Percentiles rank a stretch among this genome's conserved stretches.
These are phyloP conservation scores for Nothophytophthora sp. DNA, from an alignment of 352 stramenopile genomes.

Conservation along the genomic window DNA sequence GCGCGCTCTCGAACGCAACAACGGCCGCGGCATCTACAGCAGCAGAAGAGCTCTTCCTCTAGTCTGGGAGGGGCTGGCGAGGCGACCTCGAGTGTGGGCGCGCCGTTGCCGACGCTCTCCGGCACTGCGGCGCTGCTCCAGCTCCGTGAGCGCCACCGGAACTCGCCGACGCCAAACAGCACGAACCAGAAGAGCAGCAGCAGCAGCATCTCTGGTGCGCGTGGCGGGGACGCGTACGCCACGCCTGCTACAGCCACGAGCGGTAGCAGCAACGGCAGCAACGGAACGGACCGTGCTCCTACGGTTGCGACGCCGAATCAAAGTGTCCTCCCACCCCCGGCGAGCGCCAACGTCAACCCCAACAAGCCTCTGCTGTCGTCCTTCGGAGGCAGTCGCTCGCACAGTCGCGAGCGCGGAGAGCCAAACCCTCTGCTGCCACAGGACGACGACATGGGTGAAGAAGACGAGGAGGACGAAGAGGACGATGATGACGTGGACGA, in stretches of 20 bases:
- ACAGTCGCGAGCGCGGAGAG: constrained; percentile 26
- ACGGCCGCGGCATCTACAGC: too few species aligned
- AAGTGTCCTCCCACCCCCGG: not conserved
- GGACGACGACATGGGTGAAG: constrained; percentile 26
- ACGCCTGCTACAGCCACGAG: too few species aligned
- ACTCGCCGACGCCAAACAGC: too few species aligned
- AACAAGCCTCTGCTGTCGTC: not conserved
- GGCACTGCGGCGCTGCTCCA: constrained; percentile 39
- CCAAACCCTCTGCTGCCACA: constrained; percentile 11
- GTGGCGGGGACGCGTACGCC: too few species aligned
- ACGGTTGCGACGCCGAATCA: too few species aligned
- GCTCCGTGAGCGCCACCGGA: constrained; percentile 10
- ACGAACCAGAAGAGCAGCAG: constrained; percentile 8
- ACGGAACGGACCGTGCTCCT: too few species aligned
- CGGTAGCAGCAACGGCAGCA: not conserved
- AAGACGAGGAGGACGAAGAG: constrained; percentile 20
- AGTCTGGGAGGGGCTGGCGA: not conserved
- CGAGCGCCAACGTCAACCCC: not conserved
- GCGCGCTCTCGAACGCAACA: not conserved
- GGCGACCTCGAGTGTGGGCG: too few species aligned
- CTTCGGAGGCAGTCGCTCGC: constrained; percentile 28
- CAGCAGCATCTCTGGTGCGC: too few species aligned
- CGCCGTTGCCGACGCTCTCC: constrained; percentile 46
- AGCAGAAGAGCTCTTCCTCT: too few species aligned
- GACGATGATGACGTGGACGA: constrained; percentile 19